phyloP scores from a whole-genome alignment of 1,139 yeast species.

The Saccharomyces hybrid region DNA sequence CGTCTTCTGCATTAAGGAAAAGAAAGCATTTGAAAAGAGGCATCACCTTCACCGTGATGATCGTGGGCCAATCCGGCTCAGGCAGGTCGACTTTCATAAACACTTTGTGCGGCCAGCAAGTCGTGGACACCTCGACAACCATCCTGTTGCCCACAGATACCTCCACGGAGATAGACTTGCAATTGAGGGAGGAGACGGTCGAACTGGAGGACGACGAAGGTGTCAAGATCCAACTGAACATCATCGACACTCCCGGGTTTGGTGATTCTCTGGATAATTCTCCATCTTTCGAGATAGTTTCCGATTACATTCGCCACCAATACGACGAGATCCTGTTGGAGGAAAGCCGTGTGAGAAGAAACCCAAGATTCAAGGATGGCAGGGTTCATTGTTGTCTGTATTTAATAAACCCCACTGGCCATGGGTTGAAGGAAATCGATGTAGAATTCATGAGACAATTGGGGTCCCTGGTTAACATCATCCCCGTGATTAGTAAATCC shows the following conservation, averaged over 20 bases:
- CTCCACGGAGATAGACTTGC: conserved; percentile 39
- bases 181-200: conserved; percentile 43
- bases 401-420: conserved; percentile 68
- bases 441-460: conserved; percentile 70
- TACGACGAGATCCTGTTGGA: conserved; percentile 86
- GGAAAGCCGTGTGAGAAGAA: conserved; percentile 85
- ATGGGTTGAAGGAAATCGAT: conserved; percentile 69
- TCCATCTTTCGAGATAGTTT: conserved; percentile 52
- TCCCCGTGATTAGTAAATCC: conserved; percentile 82
- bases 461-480: conserved; percentile 73
- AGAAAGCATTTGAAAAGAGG: conserved; percentile 82
- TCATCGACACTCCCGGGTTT: conserved; percentile 76
- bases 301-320: conserved; percentile 67
- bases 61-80: conserved; percentile 71
- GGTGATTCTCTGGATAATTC: conserved; percentile 69
- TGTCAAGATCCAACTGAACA: conserved; percentile 53
- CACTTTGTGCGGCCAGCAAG: conserved; percentile 83
- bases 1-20: conserved; percentile 46
- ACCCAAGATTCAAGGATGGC: conserved; percentile 72
- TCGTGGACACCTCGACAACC: conserved; percentile 46
- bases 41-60: conserved; percentile 75
- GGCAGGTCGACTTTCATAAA: conserved; percentile 84
- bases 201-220: conserved; percentile 76
- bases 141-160: conserved; percentile 40
- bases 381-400: conserved; percentile 69